Percentiles rank a stretch among this genome's conserved stretches.
Conservation (phyloP, 2,329 filamentous ascomycete genomes). For the Xylariaceae sp. region DNA sequence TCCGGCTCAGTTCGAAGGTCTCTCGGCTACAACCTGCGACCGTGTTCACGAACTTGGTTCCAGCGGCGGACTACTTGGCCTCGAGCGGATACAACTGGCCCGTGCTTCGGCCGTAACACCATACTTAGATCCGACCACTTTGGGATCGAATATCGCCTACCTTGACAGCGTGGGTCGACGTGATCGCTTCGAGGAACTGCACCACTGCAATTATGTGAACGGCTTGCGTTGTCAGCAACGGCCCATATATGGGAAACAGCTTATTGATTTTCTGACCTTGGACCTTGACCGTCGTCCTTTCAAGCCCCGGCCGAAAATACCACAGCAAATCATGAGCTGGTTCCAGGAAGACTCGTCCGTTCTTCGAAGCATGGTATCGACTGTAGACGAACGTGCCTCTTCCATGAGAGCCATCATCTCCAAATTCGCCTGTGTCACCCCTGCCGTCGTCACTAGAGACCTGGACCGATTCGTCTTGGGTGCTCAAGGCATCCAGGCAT, state of each 20-base stretch:
- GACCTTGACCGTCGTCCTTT: slow-evolving; percentile 54
- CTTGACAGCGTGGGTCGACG: slow-evolving; percentile 67
- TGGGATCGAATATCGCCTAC: slow-evolving; percentile 64
- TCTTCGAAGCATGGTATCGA: slow-evolving; percentile 65
- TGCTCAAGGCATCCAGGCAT: slow-evolving; percentile 48
- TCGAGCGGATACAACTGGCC: slow-evolving; percentile 64
- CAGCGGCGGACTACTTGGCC: slow-evolving; percentile 61
- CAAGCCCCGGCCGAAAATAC: slow-evolving; percentile 54
- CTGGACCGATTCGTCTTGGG: slow-evolving; percentile 64
- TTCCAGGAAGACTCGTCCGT: slow-evolving; percentile 63
- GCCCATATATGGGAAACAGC: slow-evolving; percentile 73
- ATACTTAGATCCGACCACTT: slow-evolving; percentile 58
- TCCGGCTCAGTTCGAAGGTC: slow-evolving; percentile 62
- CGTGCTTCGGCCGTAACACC: slow-evolving; percentile 52
- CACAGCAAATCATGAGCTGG: slow-evolving; percentile 65
- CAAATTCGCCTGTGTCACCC: slow-evolving; percentile 89
- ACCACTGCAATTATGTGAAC: slow-evolving; percentile 76
- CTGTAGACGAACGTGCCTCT: slow-evolving; percentile 65
- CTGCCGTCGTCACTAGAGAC: slow-evolving; percentile 77
- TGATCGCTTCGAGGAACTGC: slow-evolving; percentile 69
- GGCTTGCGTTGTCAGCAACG: slow-evolving; percentile 72
- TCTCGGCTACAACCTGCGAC: slow-evolving; percentile 51
- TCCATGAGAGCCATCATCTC: slow-evolving; percentile 69
- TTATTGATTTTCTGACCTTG: slow-evolving; percentile 71
- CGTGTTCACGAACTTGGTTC: slow-evolving; percentile 63